Percentiles rank a stretch among this genome's conserved stretches.
These are phyloP conservation scores for Arthroderma sp. DNA, from an alignment of 2,329 filamentous ascomycete species.

Conservation along the genomic window DNA sequence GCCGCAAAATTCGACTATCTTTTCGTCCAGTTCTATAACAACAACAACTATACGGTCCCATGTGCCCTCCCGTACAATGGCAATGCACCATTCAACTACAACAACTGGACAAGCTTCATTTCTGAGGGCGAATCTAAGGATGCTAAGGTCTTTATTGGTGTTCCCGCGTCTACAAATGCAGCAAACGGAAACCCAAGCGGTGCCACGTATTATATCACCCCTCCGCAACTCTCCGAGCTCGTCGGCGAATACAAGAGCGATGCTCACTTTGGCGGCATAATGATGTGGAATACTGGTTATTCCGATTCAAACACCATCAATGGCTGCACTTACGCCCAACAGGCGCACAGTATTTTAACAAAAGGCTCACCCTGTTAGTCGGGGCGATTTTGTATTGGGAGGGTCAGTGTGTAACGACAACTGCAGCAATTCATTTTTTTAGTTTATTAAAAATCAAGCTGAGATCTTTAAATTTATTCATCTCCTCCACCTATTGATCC, in stretches of 20 bases:
- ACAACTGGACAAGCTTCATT: slow-evolving; percentile 12
- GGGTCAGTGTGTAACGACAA: no score
- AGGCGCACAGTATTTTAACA: slow-evolving; percentile 25
- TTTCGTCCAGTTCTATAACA: slow-evolving; percentile 37
- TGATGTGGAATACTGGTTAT: slow-evolving; percentile 32
- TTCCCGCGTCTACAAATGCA: slow-evolving; percentile 17
- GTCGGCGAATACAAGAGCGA: slow-evolving; percentile 8
- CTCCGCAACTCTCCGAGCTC: slow-evolving; percentile 8
- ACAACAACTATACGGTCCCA: slow-evolving; percentile 17
- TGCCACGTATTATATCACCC: slow-evolving; percentile 12
- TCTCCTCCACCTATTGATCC: no score
- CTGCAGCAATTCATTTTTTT: no score
- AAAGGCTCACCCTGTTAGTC: slow-evolving; percentile 19
- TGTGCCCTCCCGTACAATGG: neutral
- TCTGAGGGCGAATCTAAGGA: slow-evolving; percentile 12
- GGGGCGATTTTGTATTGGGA: no score
- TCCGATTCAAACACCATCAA: slow-evolving; percentile 24
- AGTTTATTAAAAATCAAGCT: no score
- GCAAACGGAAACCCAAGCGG: slow-evolving; percentile 20
- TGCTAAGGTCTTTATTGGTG: slow-evolving; percentile 14
- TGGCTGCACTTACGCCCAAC: slow-evolving; percentile 31
- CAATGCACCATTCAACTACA: slow-evolving; percentile 15
- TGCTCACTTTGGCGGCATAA: slow-evolving; percentile 12
- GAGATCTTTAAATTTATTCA: no score
- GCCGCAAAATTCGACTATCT: slow-evolving; percentile 32